Percentiles rank a stretch among this genome's conserved stretches.
phyloP scores from a whole-genome alignment of 352 stramenopile genomes.

The Globisporangium takayamanum region DNA sequence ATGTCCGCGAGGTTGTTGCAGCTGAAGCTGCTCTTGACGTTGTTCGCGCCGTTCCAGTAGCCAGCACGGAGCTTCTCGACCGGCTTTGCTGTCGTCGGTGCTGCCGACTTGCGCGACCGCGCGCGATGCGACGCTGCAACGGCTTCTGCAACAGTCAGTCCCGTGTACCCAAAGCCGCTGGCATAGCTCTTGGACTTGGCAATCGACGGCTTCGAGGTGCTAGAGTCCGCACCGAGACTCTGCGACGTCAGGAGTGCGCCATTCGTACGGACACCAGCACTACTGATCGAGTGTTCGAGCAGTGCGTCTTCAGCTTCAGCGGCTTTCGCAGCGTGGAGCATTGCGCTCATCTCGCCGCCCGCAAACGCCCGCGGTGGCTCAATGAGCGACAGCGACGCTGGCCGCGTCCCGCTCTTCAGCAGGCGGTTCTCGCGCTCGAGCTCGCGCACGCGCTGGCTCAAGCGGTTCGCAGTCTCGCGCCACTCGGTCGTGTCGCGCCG shows the following conservation, averaged over 20 bases:
- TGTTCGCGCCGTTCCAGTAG: conserved; percentile 67
- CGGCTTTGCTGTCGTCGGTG: conserved; percentile 18
- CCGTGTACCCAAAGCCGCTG: conserved; percentile 42
- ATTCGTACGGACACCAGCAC: conserved; percentile 2
- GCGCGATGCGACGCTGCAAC: conserved; percentile 57
- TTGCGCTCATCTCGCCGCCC: conserved; percentile 24
- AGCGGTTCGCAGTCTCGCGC: conserved; percentile 37
- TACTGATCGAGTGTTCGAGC: conserved; percentile 2
- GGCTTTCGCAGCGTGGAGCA: conserved; percentile 9
- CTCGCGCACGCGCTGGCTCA: conserved; percentile 56
- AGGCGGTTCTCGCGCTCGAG: conserved; percentile 61
- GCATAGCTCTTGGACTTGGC: conserved; percentile 59
- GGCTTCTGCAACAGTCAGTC: conserved; percentile 57
- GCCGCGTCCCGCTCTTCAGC: conserved; percentile 26
- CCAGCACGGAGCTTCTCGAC: conserved; percentile 46
- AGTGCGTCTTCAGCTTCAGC: conserved; percentile 13
- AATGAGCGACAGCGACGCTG: conserved; percentile 11
- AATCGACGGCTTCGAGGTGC: conserved; percentile 17
- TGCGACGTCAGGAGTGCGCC: conserved; percentile 2
- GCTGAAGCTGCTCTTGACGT: conserved; percentile 76
- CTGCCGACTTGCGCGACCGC: conserved; percentile 32
- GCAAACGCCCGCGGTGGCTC: conserved; percentile 30
- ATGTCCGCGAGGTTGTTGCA: conserved; percentile 76
- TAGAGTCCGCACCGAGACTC: conserved; percentile 1
- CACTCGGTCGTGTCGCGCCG: conserved; percentile 32